Evolutionary conservation across 2,329 filamentous ascomycete species (phyloP), one percentile per base, ranked within the genome.

Genomic region (Immersiporthe knoxdaviesiana): DNA sequence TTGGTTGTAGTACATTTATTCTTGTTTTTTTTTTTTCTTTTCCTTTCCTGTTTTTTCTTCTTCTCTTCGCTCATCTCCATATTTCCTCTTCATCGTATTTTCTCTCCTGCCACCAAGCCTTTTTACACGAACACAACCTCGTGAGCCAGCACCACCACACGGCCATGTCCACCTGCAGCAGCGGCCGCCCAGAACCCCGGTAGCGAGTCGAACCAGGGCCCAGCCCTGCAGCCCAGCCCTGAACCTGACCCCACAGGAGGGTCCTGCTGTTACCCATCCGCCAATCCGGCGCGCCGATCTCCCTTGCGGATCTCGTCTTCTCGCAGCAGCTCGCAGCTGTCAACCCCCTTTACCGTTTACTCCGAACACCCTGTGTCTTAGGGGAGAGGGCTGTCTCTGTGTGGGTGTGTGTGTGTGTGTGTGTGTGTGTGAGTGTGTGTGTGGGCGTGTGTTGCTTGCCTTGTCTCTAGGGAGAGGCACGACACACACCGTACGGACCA

Each of bases 71-170:
- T n/a, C n/a, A n/a, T n/a, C 6, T 37, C 7, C 58, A 14, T 16
- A 2, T 14, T 24, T 18, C 8, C 27, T 35, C 6, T 39, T 12
- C 10, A 24, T 37, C 52, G 12, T 21, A 21, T 35, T 21, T 30
- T 21, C 41, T n/a, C 27, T 21, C 1, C 35, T 27, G 52, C 61
- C 21, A 35, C 21, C 44, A 52, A 2, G 8, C 35, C 8, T 7
- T 14, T n/a, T 21, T 1, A 47, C 41, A 37, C 21, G 47, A 52
- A 30, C n/a, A 30, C 21, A 21, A 64, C 85, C 44, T 32, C 24
- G 47, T 50, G 47, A 35, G 52, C 30, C 52, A 11, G 2, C 37
- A 64, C 32, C 16, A 52, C 27, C 44, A 63, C 24, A 52, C 30
- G 35, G 63, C 52, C 6, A 58, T 65, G 63, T 44, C 35, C 47